Conservation (phyloP, 106 monocot species). For the Agapanthus africanus region DNA sequence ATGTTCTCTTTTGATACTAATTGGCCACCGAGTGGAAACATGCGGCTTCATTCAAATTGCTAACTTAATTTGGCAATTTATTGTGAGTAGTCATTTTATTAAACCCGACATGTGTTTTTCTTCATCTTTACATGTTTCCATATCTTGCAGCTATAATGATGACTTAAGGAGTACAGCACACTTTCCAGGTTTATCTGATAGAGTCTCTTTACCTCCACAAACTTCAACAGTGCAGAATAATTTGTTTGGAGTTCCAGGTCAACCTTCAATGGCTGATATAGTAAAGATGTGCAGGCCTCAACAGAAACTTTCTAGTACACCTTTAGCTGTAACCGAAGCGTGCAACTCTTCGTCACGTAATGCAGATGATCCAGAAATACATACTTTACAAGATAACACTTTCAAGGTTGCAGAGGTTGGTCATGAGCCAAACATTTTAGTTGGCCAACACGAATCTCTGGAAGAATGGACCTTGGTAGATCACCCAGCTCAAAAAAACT, state of each 20-base stretch:
- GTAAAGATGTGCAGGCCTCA: slow-evolving; percentile 92
- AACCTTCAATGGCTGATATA: slow-evolving; percentile 86
- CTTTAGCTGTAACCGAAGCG: slow-evolving; percentile 22
- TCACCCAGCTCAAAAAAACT: slow-evolving; percentile 19
- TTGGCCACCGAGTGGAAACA: not conserved
- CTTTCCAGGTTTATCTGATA: slow-evolving; percentile 25
- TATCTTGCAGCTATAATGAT: slow-evolving; percentile 24
- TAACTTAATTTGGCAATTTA: not conserved
- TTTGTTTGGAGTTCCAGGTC: slow-evolving; percentile 60
- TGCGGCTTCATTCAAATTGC: no score
- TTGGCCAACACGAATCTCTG: slow-evolving; percentile 27
- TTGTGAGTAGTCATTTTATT: not conserved
- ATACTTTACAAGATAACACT: slow-evolving; percentile 24
- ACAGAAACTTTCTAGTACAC: slow-evolving; percentile 26
- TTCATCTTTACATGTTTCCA: not conserved
- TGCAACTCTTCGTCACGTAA: slow-evolving; percentile 19
- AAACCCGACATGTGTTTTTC: not conserved
- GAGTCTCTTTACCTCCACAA: slow-evolving; percentile 25
- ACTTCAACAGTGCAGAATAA: slow-evolving; percentile 38
- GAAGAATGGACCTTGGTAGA: slow-evolving; percentile 44
- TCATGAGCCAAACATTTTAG: slow-evolving; percentile 23
- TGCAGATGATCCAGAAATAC: slow-evolving; percentile 22
- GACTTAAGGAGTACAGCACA: slow-evolving; percentile 13
- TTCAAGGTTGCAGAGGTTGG: slow-evolving; percentile 15
- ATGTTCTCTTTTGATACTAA: not conserved